Evolutionary conservation across 306 rosid species (phyloP), one percentile per base, ranked within the genome.

Genomic region (Bauhinia variegata): DNA sequence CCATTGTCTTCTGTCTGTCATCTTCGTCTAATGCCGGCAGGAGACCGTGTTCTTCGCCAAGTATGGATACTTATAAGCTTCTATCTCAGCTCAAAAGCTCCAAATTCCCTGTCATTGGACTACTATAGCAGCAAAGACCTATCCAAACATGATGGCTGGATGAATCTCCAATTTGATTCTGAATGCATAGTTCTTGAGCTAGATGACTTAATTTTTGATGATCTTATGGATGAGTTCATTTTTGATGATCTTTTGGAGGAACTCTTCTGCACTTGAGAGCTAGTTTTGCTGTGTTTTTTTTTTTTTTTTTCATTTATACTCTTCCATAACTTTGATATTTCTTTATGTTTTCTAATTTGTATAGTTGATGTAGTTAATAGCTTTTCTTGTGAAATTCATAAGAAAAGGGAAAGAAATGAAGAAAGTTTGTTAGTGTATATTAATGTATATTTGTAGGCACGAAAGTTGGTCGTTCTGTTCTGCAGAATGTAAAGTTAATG

Each of bases 91-190:
- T 70, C 81, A 47, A 42, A 58, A 28, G 43, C 65, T 4, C 80
- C 78, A 36, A 32, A 18, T 61, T 72, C 81, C 49, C 82, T 75
- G 6, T 57, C 93, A 11, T 31, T 86, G 63, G 93, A 86, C 77
- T 67, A 75, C 59, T 77, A 72, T 65, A 85, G 86, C 74, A 83
- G 78, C 30, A 63, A 39, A 57, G 97, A 91, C 69, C 62, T 91
- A 47, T 85, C 81, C 30, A 88, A 66, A 73, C 51, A 50, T 42
- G 86, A 86, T 79, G 89, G 93, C 11, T 88, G 96, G 96, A 84
- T 86, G 96, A 83, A 91, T 73, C 91, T 91, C 2, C 96, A 86
- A 31, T 91, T 86, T 83, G 91, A 91, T 47, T 75, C 84, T 15
- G 97, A 86, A 69, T 84, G 91, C 61, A 87, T 85, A 60, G 97